These are phyloP conservation scores for Helotiales sp. DNA, from an alignment of 2,329 filamentous ascomycete species.

Conservation along the genomic window DNA sequence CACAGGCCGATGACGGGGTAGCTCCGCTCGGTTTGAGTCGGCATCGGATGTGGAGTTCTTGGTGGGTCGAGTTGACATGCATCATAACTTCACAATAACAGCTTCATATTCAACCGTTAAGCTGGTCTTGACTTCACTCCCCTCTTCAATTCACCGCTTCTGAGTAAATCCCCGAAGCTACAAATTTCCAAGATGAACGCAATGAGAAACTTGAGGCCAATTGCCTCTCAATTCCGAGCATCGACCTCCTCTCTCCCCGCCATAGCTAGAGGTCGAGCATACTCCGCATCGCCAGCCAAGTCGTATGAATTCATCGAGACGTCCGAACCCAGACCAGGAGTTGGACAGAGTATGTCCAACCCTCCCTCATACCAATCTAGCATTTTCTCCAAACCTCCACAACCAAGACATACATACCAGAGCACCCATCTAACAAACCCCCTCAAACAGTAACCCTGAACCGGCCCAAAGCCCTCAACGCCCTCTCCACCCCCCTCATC, in stretches of 20 bases:
- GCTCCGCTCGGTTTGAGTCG: conserved; percentile 25
- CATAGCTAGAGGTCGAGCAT: conserved; percentile 37
- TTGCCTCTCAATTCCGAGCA: conserved; percentile 40
- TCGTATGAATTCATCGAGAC: conserved; percentile 83
- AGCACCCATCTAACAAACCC: background rate
- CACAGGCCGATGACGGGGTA: conserved; percentile 22
- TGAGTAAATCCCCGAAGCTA: background rate
- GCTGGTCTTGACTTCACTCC: conserved; percentile 24
- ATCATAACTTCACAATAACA: background rate
- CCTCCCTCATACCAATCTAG: conserved; percentile 32
- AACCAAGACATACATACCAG: background rate
- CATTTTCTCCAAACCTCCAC: background rate
- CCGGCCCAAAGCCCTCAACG: conserved; percentile 94
- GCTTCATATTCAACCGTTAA: background rate
- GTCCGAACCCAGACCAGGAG: conserved; percentile 83
- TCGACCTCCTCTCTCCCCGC: conserved; percentile 37
- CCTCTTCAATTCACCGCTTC: background rate
- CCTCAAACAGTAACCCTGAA: conserved; percentile 77
- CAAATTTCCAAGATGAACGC: conserved; percentile 37
- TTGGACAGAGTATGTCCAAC: conserved; percentile 65
- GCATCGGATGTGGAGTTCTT: background rate
- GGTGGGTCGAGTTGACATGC: conserved; percentile 4
- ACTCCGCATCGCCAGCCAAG: conserved; percentile 40
- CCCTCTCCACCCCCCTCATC: conserved; percentile 89
- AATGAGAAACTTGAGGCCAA: conserved; percentile 38